phyloP scores from a whole-genome alignment of 768 basidiomycete genomes.

The Steccherinum ochraceum region DNA sequence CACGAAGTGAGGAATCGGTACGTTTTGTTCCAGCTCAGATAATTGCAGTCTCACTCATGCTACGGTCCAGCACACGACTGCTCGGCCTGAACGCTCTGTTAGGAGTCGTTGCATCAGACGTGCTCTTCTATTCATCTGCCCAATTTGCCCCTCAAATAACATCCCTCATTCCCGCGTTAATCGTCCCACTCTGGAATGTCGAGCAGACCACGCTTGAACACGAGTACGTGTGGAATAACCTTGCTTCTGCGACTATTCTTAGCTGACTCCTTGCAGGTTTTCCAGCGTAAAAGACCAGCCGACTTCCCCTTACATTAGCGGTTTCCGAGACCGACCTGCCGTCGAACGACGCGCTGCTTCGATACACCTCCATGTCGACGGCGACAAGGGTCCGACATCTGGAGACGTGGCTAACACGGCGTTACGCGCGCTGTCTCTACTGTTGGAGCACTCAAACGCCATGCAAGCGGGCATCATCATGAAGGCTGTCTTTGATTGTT shows the following conservation, averaged over 20 bases:
- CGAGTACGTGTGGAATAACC: conserved; percentile 43
- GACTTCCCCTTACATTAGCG: conserved; percentile 72
- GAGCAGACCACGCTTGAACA: conserved; percentile 53
- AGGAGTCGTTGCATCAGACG: conserved; percentile 79
- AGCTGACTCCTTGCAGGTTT: conserved; percentile 37
- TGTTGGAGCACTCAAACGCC: conserved; percentile 73
- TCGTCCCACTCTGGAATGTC: conserved; percentile 61
- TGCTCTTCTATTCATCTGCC: conserved; percentile 62
- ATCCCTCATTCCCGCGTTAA: conserved; percentile 63
- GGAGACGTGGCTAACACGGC: conserved; percentile 71
- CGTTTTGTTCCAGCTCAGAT: conserved; percentile 4
- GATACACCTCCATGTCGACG: conserved; percentile 83
- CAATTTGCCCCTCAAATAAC: conserved; percentile 72
- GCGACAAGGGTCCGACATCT: conserved; percentile 75
- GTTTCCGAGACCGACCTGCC: conserved; percentile 76
- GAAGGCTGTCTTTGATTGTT: conserved; percentile 63
- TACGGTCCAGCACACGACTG: conserved; percentile 58
- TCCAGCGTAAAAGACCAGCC: conserved; percentile 60
- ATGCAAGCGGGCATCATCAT: conserved; percentile 67
- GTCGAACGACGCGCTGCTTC: conserved; percentile 83
- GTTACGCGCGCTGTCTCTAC: conserved; percentile 61
- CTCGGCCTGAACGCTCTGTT: conserved; percentile 82
- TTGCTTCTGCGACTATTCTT: conserved; percentile 5
- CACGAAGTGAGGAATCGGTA: conserved; percentile 73
- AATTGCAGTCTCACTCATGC: background rate